A percentile compares a stretch with the other conserved stretches of the same genome.
Evolutionary conservation across 2,329 filamentous ascomycete species (phyloP).

Genomic region (Tricladium varicosporioides): DNA sequence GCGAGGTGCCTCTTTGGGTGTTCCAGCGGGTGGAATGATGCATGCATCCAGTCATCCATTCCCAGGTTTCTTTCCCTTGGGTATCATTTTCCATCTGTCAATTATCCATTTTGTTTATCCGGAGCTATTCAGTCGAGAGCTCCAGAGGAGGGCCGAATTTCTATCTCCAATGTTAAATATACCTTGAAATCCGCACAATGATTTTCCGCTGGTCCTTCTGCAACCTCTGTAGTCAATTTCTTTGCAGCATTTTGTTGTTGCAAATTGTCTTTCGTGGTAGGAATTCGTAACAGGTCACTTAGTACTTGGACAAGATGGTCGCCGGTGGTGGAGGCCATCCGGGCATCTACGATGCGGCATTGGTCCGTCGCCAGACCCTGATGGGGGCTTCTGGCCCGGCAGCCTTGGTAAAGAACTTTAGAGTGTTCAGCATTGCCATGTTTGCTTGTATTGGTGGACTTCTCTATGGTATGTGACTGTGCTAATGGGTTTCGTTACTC

Average conservation of each 20-base stretch:
- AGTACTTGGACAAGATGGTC: slow-evolving; percentile 22
- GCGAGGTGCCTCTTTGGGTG: slow-evolving; percentile 2
- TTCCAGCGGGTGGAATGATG: slow-evolving; percentile 1
- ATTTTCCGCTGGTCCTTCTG: slow-evolving; percentile 2
- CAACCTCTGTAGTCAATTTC: slow-evolving; percentile 1
- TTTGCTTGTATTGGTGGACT: slow-evolving; percentile 64
- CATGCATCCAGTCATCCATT: neutral
- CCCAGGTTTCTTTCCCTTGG: neutral
- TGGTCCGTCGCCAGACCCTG: slow-evolving; percentile 49
- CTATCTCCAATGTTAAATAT: slow-evolving; percentile 2
- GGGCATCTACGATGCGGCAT: slow-evolving; percentile 49
- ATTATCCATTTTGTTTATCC: slow-evolving; percentile 23
- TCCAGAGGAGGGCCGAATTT: slow-evolving; percentile 1
- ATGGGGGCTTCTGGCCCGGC: slow-evolving; percentile 52
- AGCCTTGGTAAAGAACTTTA: slow-evolving; percentile 57
- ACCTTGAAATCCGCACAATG: slow-evolving; percentile 7
- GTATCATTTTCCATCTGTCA: neutral
- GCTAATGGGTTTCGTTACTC: slow-evolving; percentile 37
- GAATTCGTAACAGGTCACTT: neutral
- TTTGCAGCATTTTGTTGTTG: neutral
- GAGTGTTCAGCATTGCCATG: slow-evolving; percentile 57
- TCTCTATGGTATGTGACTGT: slow-evolving; percentile 38
- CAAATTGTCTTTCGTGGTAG: too few species aligned
- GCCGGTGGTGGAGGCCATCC: slow-evolving; percentile 29
- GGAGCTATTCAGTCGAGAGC: slow-evolving; percentile 15